Conservation (phyloP, 1,284 basidiomycete genomes). For the Ustilago vetiveriae region DNA sequence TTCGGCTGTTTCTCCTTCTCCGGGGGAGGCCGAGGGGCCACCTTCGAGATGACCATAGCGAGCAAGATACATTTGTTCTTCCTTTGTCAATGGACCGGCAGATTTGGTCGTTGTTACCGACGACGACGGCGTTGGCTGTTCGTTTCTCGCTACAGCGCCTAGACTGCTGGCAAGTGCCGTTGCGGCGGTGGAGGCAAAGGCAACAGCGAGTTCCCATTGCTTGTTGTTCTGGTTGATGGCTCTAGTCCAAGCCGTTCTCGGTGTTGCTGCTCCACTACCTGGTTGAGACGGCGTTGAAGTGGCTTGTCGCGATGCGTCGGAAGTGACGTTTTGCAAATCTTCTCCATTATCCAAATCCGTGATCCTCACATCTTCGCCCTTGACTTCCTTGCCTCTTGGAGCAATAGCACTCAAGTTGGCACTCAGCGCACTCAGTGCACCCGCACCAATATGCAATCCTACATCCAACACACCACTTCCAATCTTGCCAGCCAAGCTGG, state of each 20-base stretch:
- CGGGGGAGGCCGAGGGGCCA: not conserved
- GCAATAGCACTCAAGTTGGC: conserved; percentile 43
- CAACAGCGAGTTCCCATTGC: conserved; percentile 53
- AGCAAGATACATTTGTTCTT: conserved; percentile 21
- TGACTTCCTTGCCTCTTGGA: not conserved
- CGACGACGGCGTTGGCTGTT: not conserved
- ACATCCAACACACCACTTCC: conserved; percentile 33
- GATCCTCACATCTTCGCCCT: conserved; percentile 20
- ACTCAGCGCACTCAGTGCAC: conserved; percentile 31
- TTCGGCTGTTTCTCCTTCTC: conserved; percentile 20
- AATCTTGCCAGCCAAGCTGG: conserved; percentile 36
- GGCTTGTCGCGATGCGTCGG: too few species aligned
- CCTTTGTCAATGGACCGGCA: conserved; percentile 5
- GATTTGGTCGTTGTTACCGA: not conserved
- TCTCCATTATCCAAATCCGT: conserved; percentile 42
- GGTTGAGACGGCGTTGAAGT: too few species aligned
- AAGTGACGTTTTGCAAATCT: too few species aligned
- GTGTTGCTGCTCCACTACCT: conserved; percentile 21
- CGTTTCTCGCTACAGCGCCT: conserved; percentile 28
- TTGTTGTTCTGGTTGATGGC: conserved; percentile 42
- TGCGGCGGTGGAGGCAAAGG: conserved; percentile 46
- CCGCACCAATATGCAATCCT: conserved; percentile 40
- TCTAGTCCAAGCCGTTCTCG: conserved; percentile 26
- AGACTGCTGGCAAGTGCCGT: conserved; percentile 43
- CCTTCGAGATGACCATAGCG: not conserved